These are phyloP conservation scores for Tagetes patula DNA, from an alignment of 129 eudicot species.

Conservation along the genomic window DNA sequence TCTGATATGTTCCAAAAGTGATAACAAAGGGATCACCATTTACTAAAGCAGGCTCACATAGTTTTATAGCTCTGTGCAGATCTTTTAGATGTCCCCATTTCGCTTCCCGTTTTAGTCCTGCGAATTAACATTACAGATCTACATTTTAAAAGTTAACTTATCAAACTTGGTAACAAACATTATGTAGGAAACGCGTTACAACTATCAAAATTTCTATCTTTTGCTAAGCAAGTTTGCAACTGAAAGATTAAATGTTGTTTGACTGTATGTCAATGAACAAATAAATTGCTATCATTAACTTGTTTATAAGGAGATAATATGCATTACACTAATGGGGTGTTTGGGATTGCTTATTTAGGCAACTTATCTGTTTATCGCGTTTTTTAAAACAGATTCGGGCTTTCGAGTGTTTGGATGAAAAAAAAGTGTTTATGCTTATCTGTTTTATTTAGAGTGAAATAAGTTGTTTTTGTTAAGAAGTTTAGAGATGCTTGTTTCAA, in stretches of 20 bases:
- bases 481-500: background rate
- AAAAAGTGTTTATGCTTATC: too few species aligned
- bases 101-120: slow-evolving; percentile 54
- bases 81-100: slow-evolving; percentile 76
- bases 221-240: too few species aligned
- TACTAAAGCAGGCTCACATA: slow-evolving; percentile 73
- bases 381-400: too few species aligned
- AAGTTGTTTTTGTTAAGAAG: background rate
- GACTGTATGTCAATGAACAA: too few species aligned
- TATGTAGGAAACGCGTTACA: slow-evolving; percentile 1
- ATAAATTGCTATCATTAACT: background rate
- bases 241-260: too few species aligned
- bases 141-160: background rate
- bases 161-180: slow-evolving; percentile 25
- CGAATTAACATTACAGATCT: background rate
- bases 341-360: too few species aligned
- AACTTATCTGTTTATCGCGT: too few species aligned
- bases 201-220: background rate
- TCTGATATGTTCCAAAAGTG: slow-evolving; percentile 68
- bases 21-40: slow-evolving; percentile 61
- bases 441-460: too few species aligned
- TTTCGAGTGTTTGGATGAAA: too few species aligned
- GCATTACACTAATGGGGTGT: too few species aligned
- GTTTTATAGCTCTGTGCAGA: slow-evolving; percentile 85
- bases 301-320: too few species aligned